phyloP scores from a whole-genome alignment of 345 rosid genomes.

The Brassica rapa region DNA sequence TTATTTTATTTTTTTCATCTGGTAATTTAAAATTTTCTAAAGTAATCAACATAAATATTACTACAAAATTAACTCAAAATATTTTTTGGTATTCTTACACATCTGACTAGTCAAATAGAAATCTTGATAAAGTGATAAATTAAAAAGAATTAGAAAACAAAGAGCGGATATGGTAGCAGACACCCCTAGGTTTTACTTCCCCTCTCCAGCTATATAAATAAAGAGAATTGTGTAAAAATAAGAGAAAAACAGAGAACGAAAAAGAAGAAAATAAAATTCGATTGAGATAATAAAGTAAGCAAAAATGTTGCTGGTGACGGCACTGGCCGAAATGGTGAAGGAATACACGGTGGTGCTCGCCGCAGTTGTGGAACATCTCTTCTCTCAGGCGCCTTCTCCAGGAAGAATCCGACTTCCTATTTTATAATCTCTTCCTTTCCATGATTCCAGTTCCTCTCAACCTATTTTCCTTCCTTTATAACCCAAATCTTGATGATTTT shows the following conservation, averaged over 20 bases:
- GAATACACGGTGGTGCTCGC: constrained; percentile 83
- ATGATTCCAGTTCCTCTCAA: constrained; percentile 37
- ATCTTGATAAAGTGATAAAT: background rate
- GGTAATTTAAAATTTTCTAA: background rate
- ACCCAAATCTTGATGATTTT: background rate
- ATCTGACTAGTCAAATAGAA: background rate
- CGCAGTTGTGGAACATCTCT: constrained; percentile 66
- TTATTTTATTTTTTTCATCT: background rate
- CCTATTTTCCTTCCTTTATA: constrained; percentile 27
- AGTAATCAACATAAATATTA: background rate
- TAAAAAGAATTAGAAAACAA: constrained; percentile 14
- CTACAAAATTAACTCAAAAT: too few relatives aligned
- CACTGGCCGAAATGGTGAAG: constrained; percentile 71
- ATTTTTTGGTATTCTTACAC: background rate
- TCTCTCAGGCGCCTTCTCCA: constrained; percentile 74
- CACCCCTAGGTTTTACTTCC: constrained; percentile 24
- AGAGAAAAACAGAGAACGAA: background rate
- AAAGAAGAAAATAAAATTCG: background rate
- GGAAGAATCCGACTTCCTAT: constrained; percentile 76
- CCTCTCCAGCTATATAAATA: constrained; percentile 12
- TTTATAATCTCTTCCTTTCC: constrained; percentile 67
- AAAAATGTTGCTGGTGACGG: constrained; percentile 68
- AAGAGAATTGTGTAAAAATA: background rate
- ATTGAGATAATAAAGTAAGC: background rate
- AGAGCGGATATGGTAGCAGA: constrained; percentile 22